Conservation (phyloP, 2,329 filamentous ascomycete species). For the Xylariaceae sp. region DNA sequence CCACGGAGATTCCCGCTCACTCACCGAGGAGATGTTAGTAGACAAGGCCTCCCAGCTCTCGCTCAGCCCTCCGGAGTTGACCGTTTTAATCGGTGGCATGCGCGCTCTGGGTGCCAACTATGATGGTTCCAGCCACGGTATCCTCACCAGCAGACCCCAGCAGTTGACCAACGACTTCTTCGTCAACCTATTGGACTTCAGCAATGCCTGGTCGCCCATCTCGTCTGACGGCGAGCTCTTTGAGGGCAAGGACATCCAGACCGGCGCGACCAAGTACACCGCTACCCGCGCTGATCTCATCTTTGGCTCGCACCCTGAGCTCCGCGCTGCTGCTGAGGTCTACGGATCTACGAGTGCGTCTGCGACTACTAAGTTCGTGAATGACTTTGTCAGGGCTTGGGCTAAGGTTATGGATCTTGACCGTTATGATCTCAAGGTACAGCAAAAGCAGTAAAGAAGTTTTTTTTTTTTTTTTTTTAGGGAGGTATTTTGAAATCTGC, state of each 20-base stretch:
- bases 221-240: constrained; percentile 49
- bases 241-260: constrained; percentile 60
- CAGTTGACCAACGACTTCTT: constrained; percentile 76
- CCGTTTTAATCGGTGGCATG: constrained; percentile 65
- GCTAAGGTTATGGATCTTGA: constrained; percentile 69
- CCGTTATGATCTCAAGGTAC: constrained; percentile 52
- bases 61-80: constrained; percentile 64
- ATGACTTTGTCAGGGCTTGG: constrained; percentile 67
- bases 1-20: constrained; percentile 51
- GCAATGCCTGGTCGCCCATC: constrained; percentile 55
- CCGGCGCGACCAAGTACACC: constrained; percentile 61
- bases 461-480: no score
- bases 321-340: constrained; percentile 64
- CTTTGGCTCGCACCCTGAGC: constrained; percentile 65
- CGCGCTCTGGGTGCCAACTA: constrained; percentile 65
- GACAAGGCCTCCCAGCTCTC: constrained; percentile 66
- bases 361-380: constrained; percentile 56
- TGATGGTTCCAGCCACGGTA: constrained; percentile 60
- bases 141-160: constrained; percentile 63
- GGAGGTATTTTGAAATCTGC: no score
- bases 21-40: constrained; percentile 63
- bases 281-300: constrained; percentile 64
- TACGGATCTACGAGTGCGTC: constrained; percentile 52
- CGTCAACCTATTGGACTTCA: constrained; percentile 66
- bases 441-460: neutral